These are phyloP conservation scores for Galeopsis tetrahit DNA, from an alignment of 257 asterid genomes.

Conservation along the genomic window DNA sequence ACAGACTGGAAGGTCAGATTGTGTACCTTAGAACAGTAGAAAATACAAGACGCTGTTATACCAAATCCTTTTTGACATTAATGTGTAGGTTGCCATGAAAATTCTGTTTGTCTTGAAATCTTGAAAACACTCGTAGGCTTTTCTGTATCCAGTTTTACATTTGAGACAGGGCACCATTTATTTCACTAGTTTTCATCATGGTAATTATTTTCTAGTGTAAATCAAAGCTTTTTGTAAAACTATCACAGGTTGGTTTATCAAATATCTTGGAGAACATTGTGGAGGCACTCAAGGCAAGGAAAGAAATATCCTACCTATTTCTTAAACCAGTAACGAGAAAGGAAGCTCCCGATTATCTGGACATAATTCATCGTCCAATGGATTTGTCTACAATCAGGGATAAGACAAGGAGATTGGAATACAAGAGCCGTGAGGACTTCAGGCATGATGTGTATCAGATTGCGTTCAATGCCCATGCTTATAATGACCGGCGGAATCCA, in stretches of 20 bases:
- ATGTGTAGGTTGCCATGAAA: slow-evolving; percentile 5
- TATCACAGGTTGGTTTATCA: slow-evolving; percentile 80
- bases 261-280: slow-evolving; percentile 76
- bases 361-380: slow-evolving; percentile 73
- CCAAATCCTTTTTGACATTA: background rate
- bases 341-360: slow-evolving; percentile 89
- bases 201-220: slow-evolving; percentile 6
- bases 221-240: slow-evolving; percentile 20
- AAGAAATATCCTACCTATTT: slow-evolving; percentile 75
- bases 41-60: slow-evolving; percentile 3
- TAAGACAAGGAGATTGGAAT: slow-evolving; percentile 71
- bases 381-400: slow-evolving; percentile 87
- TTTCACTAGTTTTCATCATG: background rate
- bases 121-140: background rate
- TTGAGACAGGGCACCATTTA: background rate
- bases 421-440: slow-evolving; percentile 81
- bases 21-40: background rate
- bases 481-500: slow-evolving; percentile 84
- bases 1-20: background rate
- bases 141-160: background rate
- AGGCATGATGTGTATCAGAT: slow-evolving; percentile 87
- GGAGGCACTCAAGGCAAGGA: slow-evolving; percentile 66
- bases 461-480: slow-evolving; percentile 76
- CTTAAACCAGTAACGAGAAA: slow-evolving; percentile 88
- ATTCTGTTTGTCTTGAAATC: background rate